Percentiles rank a stretch among this genome's conserved stretches.
phyloP scores from a whole-genome alignment of 1,139 yeast genomes.

The Blastobotrys aristatus region DNA sequence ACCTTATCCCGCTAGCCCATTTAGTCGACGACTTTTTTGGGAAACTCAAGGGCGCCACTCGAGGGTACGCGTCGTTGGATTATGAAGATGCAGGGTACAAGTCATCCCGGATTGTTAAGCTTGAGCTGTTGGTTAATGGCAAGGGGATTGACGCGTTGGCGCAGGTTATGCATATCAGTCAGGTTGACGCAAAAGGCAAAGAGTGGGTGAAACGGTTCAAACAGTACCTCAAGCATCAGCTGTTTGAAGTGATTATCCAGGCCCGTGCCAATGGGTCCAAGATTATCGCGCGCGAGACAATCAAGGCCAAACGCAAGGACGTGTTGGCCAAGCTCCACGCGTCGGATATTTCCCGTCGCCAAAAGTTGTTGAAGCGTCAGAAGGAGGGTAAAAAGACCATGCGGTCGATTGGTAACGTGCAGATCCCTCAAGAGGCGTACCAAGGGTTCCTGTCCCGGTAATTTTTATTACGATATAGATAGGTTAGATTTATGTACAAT shows the following conservation, averaged over 20 bases:
- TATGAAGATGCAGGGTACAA: conserved; percentile 90
- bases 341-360: conserved; percentile 84
- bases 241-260: conserved; percentile 90
- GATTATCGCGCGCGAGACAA: conserved; percentile 86
- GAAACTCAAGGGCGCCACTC: conserved; percentile 79
- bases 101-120: conserved; percentile 73
- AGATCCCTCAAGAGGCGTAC: conserved; percentile 75
- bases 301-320: conserved; percentile 89
- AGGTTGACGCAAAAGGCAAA: conserved; percentile 65
- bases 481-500: conserved; percentile 7
- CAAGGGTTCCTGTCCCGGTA: conserved; percentile 36
- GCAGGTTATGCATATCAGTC: conserved; percentile 79
- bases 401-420: conserved; percentile 74
- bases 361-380: conserved; percentile 81
- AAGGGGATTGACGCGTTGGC: conserved; percentile 88
- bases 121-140: conserved; percentile 88
- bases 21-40: conserved; percentile 95
- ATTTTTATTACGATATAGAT: not conserved
- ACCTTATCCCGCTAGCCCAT: conserved; percentile 80
- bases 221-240: conserved; percentile 70
- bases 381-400: conserved; percentile 89
- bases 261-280: conserved; percentile 73
- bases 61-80: conserved; percentile 91
- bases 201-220: conserved; percentile 81
- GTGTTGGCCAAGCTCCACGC: conserved; percentile 91